Conservation (phyloP, 2,329 filamentous ascomycete genomes). For the Xylaria sp. region DNA sequence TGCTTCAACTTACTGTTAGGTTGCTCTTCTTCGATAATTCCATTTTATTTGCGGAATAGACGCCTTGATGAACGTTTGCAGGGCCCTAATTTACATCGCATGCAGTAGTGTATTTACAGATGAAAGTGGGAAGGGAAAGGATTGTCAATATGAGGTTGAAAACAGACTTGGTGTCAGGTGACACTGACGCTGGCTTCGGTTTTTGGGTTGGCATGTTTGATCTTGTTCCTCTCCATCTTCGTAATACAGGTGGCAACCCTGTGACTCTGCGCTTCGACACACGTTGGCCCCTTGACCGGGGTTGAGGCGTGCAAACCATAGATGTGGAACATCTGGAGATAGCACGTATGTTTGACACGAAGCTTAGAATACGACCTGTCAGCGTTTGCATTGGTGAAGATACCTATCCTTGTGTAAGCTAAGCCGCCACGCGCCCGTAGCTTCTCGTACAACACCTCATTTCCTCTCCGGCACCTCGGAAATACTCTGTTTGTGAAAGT, state of each 20-base stretch:
- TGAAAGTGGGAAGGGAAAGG: neutral
- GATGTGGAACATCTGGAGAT: conserved; percentile 63
- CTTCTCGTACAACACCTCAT: conserved; percentile 60
- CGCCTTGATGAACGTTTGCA: neutral
- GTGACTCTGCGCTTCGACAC: conserved; percentile 65
- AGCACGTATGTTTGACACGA: conserved; percentile 57
- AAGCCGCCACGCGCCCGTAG: conserved; percentile 64
- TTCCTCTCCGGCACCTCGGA: conserved; percentile 66
- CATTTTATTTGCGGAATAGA: neutral
- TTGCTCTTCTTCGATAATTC: neutral
- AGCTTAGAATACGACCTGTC: conserved; percentile 67
- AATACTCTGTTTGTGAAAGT: conserved; percentile 64
- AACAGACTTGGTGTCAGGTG: no score
- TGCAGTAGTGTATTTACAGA: neutral
- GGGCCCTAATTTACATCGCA: neutral
- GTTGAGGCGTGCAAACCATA: conserved; percentile 69
- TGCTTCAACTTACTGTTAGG: neutral
- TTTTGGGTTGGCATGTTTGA: conserved; percentile 64
- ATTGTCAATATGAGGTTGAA: neutral
- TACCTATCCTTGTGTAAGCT: conserved; percentile 67
- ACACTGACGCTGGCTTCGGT: conserved; percentile 51
- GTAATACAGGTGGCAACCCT: conserved; percentile 65
- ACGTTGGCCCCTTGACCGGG: conserved; percentile 64
- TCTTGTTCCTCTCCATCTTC: conserved; percentile 57
- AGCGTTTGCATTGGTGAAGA: conserved; percentile 56